Evolutionary conservation across 169 alveolate species (phyloP).

Genomic region (Eimeria sp.): DNA sequence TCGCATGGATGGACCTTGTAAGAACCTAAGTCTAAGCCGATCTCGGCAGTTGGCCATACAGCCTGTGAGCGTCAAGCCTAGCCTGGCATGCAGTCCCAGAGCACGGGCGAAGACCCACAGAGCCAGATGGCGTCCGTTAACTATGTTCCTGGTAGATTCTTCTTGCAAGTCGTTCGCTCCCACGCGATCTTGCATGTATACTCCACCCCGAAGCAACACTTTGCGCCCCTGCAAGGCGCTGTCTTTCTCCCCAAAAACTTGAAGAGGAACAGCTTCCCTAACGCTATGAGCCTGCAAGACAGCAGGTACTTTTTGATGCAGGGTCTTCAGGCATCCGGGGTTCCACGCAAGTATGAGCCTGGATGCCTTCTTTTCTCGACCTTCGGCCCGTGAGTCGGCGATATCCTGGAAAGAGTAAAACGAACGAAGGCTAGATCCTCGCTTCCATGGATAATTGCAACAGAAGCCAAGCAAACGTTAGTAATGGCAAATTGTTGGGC

Average conservation of each 20-base stretch:
- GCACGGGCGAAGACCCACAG: conserved; percentile 74
- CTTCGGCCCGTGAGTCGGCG: conserved; percentile 7
- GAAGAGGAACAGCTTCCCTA: conserved; percentile 31
- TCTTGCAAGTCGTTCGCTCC: conserved; percentile 23
- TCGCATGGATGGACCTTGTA: conserved; percentile 41
- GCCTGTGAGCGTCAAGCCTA: conserved; percentile 48
- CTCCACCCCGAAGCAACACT: conserved; percentile 73
- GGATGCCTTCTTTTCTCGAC: neutral
- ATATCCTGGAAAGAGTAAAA: neutral
- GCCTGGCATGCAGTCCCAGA: conserved; percentile 52
- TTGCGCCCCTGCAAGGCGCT: conserved; percentile 12
- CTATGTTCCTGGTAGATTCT: conserved; percentile 1
- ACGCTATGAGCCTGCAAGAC: neutral
- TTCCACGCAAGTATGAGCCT: conserved; percentile 50
- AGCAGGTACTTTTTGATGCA: conserved; percentile 29
- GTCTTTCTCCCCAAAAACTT: conserved; percentile 30
- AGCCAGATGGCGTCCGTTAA: conserved; percentile 70
- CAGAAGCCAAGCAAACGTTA: neutral
- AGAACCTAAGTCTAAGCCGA: conserved; percentile 25
- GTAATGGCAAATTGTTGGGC: neutral
- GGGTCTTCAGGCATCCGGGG: conserved; percentile 50
- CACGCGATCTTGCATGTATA: conserved; percentile 69
- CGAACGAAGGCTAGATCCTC: neutral
- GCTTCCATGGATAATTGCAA: neutral
- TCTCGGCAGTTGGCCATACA: conserved; percentile 60